phyloP scores from a whole-genome alignment of 192 early-diverging fungal genomes.

The Backusella macrospora region DNA sequence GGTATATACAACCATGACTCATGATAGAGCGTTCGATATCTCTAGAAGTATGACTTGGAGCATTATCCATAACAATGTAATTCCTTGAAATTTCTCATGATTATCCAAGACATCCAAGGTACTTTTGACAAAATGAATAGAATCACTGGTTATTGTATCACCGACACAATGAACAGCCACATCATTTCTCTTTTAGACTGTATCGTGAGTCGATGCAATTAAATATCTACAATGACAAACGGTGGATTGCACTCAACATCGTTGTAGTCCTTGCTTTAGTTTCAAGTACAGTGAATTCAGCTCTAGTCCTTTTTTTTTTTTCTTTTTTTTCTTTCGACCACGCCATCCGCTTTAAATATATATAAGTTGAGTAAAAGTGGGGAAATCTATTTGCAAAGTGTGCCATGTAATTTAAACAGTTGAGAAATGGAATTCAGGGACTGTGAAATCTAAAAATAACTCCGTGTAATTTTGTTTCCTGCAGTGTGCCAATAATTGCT shows the following conservation, averaged over 20 bases:
- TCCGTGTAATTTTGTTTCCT: too few relatives aligned
- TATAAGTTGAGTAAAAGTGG: neutral
- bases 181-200: conserved; percentile 16
- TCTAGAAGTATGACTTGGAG: conserved; percentile 17
- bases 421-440: too few relatives aligned
- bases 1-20: conserved; percentile 19
- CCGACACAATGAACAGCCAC: neutral
- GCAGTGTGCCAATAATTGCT: too few relatives aligned
- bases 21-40: neutral
- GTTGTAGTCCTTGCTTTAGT: conserved; percentile 18
- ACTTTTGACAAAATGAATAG: neutral
- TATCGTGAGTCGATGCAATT: neutral
- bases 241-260: conserved; percentile 21
- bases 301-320: conserved; percentile 16
- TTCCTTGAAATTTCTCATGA: neutral
- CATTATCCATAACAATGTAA: conserved; percentile 32
- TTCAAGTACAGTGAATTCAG: conserved; percentile 12
- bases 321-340: too few relatives aligned
- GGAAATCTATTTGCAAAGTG: too few relatives aligned
- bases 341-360: conserved; percentile 1
- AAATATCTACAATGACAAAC: conserved; percentile 3
- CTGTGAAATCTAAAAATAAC: too few relatives aligned
- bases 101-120: conserved; percentile 19
- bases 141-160: conserved; percentile 4
- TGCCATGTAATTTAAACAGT: too few relatives aligned